Evolutionary conservation across 2,329 filamentous ascomycete genomes (phyloP).

Genomic region (Fusarium sp.): DNA sequence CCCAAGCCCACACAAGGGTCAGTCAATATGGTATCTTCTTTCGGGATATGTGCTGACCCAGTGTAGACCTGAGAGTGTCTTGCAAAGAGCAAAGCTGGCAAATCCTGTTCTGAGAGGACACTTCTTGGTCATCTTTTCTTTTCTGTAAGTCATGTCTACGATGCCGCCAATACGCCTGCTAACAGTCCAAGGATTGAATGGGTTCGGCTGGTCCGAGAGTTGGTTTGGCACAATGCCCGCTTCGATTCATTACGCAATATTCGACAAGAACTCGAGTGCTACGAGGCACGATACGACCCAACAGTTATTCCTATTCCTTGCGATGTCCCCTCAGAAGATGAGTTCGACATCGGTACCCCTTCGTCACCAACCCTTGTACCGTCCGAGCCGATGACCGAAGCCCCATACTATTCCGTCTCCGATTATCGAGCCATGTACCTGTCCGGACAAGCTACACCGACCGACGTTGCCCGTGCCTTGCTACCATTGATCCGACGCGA

Average conservation of each 20-base stretch:
- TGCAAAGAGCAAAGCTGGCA: background rate
- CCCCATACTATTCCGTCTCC: slow-evolving; percentile 57
- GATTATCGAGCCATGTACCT: slow-evolving; percentile 57
- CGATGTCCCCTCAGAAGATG: slow-evolving; percentile 52
- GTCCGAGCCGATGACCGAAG: slow-evolving; percentile 32
- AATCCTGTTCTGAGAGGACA: slow-evolving; percentile 7
- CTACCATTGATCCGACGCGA: slow-evolving; percentile 58
- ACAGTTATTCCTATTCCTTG: slow-evolving; percentile 53
- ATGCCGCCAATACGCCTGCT: background rate
- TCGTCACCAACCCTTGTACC: background rate
- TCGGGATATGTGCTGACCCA: background rate
- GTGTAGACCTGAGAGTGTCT: background rate
- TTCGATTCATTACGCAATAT: slow-evolving; percentile 68
- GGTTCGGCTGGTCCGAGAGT: slow-evolving; percentile 28
- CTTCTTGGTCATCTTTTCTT: background rate
- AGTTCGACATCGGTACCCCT: background rate
- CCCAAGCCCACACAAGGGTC: slow-evolving; percentile 12
- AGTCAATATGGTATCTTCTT: background rate
- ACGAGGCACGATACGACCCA: slow-evolving; percentile 58
- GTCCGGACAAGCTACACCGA: slow-evolving; percentile 55
- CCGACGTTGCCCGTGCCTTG: slow-evolving; percentile 55
- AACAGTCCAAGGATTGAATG: slow-evolving; percentile 25
- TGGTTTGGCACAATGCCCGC: slow-evolving; percentile 69
- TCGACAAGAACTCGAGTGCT: slow-evolving; percentile 61
- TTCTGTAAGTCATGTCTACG: background rate